A percentile compares a stretch with the other conserved stretches of the same genome.
These are phyloP conservation scores for Aciculosporium take DNA, from an alignment of 2,329 filamentous ascomycete species.

Conservation along the genomic window DNA sequence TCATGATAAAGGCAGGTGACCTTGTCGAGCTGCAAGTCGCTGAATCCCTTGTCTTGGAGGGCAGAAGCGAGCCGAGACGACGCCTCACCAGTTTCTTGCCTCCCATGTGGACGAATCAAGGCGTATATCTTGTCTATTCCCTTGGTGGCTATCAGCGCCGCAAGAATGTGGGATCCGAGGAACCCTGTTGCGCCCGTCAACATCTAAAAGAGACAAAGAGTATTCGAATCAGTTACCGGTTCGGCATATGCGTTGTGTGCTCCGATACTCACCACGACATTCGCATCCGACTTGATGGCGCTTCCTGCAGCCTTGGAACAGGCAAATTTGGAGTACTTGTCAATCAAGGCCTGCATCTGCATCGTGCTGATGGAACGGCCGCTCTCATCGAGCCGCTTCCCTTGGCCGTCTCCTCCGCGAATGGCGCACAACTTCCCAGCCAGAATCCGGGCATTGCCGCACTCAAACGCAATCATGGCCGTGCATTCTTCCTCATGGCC, in stretches of 20 bases:
- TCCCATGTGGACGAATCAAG: slow-evolving; percentile 30
- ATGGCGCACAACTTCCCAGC: background rate
- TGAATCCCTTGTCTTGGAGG: slow-evolving; percentile 16
- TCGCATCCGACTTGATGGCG: background rate
- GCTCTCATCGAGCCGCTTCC: background rate
- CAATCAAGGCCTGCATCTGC: background rate
- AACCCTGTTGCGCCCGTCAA: slow-evolving; percentile 52
- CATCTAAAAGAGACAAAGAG: background rate
- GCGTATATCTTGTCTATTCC: slow-evolving; percentile 39
- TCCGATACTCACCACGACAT: background rate
- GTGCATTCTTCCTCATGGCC: slow-evolving; percentile 25
- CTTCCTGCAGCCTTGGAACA: too few species aligned
- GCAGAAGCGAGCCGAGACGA: background rate
- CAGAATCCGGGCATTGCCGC: slow-evolving; percentile 29
- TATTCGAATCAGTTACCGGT: background rate
- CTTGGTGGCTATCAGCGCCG: slow-evolving; percentile 42
- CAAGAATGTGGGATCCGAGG: slow-evolving; percentile 45
- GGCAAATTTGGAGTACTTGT: background rate
- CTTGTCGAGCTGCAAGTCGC: slow-evolving; percentile 15
- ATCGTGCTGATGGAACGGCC: background rate
- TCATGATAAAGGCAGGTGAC: slow-evolving; percentile 10
- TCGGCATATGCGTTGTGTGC: background rate
- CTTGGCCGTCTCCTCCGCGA: background rate
- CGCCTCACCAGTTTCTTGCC: background rate
- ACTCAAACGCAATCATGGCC: slow-evolving; percentile 45